Base-by-base conservation (phyloP, 2,329 filamentous ascomycete species). In the Colletotrichum eleusines region DNA sequence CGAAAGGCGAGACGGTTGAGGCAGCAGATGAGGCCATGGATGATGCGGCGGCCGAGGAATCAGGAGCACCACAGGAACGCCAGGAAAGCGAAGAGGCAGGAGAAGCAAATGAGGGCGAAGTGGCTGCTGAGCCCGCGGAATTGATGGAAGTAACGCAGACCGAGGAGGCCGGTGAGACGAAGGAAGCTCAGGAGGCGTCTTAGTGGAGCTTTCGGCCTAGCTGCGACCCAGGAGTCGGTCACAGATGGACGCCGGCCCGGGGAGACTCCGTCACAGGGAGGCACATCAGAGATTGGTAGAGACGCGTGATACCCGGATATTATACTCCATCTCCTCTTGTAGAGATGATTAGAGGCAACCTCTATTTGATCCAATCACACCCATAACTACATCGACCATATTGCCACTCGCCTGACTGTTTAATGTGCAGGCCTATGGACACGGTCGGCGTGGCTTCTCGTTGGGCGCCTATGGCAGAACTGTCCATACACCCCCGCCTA, bases 221-320 rank as follows among this genome's bases (percentile, higher is more conserved):
- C 26, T 35, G 28, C 33, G 48, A 33, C 59, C 23, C n/a, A 62
- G 23, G 26, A 28, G 23, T 50, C 1, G 40, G 44, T 26, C 28
- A 38, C n/a, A n/a, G 33, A 12, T 54, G 44, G 40, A 23, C 33
- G 20, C 20, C 35, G 33, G 53, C 53, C 53, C 7, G 26, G 11
- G n/a, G n/a, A 55, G 42, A 12, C 18, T 23, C 9, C 33, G 33
- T 48, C 26, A 26, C 35, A 50, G n/a, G 33, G 35, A 33, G 40
- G 8, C 31, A 23, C 40, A 20, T 35, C 14, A 31, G 60, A 50
- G 26, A 38, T 63, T 40, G 33, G 38, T 64, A 69, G 40, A 57
- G n/a, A 69, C 57, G 61, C 54, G 59, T 60, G 66, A 69, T 69
- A 69, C 66, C 66, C 62, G 26, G 60, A 59, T 65, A 59, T 38